These are phyloP conservation scores for Penicillium crustosum DNA, from an alignment of 2,329 filamentous ascomycete species.

Conservation along the genomic window DNA sequence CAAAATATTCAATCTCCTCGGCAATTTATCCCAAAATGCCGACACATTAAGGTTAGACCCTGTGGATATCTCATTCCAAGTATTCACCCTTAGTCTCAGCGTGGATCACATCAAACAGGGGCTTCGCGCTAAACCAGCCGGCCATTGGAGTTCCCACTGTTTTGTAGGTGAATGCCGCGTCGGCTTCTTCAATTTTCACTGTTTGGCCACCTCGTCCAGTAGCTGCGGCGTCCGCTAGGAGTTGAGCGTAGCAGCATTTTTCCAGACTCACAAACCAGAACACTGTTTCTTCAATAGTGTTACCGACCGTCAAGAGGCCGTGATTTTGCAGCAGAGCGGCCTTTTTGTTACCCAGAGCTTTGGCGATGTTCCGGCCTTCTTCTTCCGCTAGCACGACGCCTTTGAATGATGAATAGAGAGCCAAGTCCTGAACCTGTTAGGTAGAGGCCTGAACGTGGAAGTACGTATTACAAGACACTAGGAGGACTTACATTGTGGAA, in stretches of 20 bases:
- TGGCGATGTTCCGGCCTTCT: constrained; percentile 55
- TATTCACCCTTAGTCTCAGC: constrained; percentile 60
- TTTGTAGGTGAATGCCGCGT: constrained; percentile 67
- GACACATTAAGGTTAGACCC: neutral
- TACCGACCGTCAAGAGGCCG: constrained; percentile 52
- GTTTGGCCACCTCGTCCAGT: constrained; percentile 62
- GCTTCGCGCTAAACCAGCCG: constrained; percentile 71
- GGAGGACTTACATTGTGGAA: constrained; percentile 42
- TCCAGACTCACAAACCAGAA: constrained; percentile 57
- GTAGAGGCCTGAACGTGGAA: neutral
- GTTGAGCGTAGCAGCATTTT: constrained; percentile 55
- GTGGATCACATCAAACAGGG: constrained; percentile 68
- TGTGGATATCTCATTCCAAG: constrained; percentile 40
- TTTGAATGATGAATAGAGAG: constrained; percentile 54
- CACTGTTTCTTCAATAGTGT: constrained; percentile 52
- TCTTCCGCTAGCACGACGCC: constrained; percentile 54
- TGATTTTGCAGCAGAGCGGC: constrained; percentile 57
- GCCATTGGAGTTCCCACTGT: constrained; percentile 60
- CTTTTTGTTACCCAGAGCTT: constrained; percentile 50
- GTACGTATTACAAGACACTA: neutral
- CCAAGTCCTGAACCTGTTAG: constrained; percentile 44
- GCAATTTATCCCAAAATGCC: neutral
- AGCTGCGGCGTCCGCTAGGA: constrained; percentile 54
- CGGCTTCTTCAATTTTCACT: constrained; percentile 65
- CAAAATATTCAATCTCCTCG: too few species aligned